Conservation (phyloP, 2,329 filamentous ascomycete genomes). For the Akanthomyces dipterigenus region DNA sequence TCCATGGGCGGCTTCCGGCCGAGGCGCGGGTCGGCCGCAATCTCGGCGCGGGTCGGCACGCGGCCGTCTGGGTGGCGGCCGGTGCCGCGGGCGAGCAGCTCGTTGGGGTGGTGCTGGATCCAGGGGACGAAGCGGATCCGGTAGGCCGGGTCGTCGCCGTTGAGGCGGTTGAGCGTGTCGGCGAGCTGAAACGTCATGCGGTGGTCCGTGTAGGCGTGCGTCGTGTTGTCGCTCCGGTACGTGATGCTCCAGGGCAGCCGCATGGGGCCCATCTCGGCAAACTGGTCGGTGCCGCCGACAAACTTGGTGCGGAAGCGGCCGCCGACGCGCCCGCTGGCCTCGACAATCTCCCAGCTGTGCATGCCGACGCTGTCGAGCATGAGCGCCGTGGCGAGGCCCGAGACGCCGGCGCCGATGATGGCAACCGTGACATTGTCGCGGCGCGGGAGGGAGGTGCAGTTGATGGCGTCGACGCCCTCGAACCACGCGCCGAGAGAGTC, state of each 20-base stretch:
- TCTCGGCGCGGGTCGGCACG: slow-evolving; percentile 19
- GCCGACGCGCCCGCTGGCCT: slow-evolving; percentile 33
- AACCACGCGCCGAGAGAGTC: slow-evolving; percentile 34
- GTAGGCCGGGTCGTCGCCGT: slow-evolving; percentile 24
- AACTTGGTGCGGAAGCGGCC: slow-evolving; percentile 37
- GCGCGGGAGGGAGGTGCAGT: slow-evolving; percentile 19
- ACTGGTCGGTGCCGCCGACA: slow-evolving; percentile 30
- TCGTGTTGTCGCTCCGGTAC: slow-evolving; percentile 34
- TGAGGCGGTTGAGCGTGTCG: slow-evolving; percentile 33
- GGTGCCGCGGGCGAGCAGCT: slow-evolving; percentile 12
- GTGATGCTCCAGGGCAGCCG: slow-evolving; percentile 34
- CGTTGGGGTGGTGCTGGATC: slow-evolving; percentile 30
- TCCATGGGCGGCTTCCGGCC: slow-evolving; percentile 4
- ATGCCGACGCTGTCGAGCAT: slow-evolving; percentile 37
- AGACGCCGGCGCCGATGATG: slow-evolving; percentile 34
- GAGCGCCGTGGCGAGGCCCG: slow-evolving; percentile 18
- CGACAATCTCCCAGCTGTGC: slow-evolving; percentile 37
- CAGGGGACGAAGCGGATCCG: slow-evolving; percentile 35
- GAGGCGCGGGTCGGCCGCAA: slow-evolving; percentile 18
- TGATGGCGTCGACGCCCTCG: slow-evolving; percentile 30
- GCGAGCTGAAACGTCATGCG: slow-evolving; percentile 36
- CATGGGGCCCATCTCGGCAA: slow-evolving; percentile 37
- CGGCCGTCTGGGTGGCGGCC: slow-evolving; percentile 23
- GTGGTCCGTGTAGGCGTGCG: slow-evolving; percentile 34
- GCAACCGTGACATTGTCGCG: slow-evolving; percentile 17